Base-by-base conservation (phyloP, 2,329 filamentous ascomycete species). In the Periconia sp. region DNA sequence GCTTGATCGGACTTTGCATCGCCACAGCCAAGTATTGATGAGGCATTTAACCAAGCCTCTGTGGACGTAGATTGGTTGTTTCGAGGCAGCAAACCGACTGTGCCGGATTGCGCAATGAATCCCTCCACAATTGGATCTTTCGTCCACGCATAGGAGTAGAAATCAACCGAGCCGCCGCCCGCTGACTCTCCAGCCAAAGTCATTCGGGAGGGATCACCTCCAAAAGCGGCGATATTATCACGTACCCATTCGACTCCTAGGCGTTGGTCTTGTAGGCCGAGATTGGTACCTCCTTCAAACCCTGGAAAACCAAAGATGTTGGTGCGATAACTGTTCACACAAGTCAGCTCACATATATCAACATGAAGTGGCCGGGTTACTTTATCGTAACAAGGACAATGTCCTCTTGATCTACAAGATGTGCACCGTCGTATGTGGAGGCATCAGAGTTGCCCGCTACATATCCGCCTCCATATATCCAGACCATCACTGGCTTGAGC, bases 41-140 rank as follows among this genome's bases (percentile, higher is more conserved):
- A 69, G 22, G 73, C 70, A 31, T 72, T 73, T 19, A 61, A 62
- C 48, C 69, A 67, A 4, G 59, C 31, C 8, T 51, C 15, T 4
- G 41, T 30, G 59, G 60, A 2, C 52, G 54, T 12, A 57, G 50
- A 9, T 60, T 51, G 15, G 48, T 54, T 0, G 61, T 68, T 25
- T 61, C 63, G 6, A 50, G 52, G 29, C 54, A 33, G 33, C 60
- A 68, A 44, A 62, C 63, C 28, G 69, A 54, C 2, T 3, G 71
- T 77, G 2, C 78, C 78, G 4, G 78, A 81, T 22, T 73, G 67
- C 3, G 73, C 63, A 41, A 80, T 76, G 8, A 78, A 61, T 3
- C 70, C 76, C 5, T 67, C 58, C n/a, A 73, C 72, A 10, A 82
- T 80, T 5, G 79, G 76, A 18, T 81, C 73, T 0, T 71, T 37